A percentile compares a stretch with the other conserved stretches of the same genome.
These are phyloP conservation scores for Salvia miltiorrhiza DNA, from an alignment of 257 asterid genomes.

Conservation along the genomic window DNA sequence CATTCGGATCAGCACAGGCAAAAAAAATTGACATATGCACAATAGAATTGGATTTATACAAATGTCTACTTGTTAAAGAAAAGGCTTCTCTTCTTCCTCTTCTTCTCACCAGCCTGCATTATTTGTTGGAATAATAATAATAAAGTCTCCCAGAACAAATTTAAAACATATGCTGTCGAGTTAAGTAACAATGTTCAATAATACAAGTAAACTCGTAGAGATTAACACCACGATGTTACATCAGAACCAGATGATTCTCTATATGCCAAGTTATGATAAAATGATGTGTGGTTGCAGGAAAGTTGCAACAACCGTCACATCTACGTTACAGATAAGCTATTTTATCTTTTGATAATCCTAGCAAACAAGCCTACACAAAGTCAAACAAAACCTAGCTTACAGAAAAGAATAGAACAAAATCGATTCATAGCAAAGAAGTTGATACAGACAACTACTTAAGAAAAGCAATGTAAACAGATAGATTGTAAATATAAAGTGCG, in stretches of 20 bases:
- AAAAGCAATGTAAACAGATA: background rate
- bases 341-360: background rate
- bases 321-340: background rate
- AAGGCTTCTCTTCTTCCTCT: constrained; percentile 64
- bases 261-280: background rate
- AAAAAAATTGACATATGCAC: background rate
- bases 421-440: background rate
- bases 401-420: background rate
- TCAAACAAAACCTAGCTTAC: background rate
- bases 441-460: background rate
- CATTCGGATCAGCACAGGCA: constrained; percentile 1
- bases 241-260: background rate
- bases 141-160: background rate
- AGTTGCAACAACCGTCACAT: background rate
- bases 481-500: background rate
- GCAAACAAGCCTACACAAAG: background rate
- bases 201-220: background rate
- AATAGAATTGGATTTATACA: constrained; percentile 2
- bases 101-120: constrained; percentile 84
- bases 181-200: background rate
- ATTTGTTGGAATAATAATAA: constrained; percentile 13
- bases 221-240: background rate
- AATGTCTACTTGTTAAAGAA: constrained; percentile 59
- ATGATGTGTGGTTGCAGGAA: background rate
- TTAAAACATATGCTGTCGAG: background rate